Percentiles rank a stretch among this genome's conserved stretches.
phyloP scores from a whole-genome alignment of 129 eudicot species.

The Dittrichia graveolens region DNA sequence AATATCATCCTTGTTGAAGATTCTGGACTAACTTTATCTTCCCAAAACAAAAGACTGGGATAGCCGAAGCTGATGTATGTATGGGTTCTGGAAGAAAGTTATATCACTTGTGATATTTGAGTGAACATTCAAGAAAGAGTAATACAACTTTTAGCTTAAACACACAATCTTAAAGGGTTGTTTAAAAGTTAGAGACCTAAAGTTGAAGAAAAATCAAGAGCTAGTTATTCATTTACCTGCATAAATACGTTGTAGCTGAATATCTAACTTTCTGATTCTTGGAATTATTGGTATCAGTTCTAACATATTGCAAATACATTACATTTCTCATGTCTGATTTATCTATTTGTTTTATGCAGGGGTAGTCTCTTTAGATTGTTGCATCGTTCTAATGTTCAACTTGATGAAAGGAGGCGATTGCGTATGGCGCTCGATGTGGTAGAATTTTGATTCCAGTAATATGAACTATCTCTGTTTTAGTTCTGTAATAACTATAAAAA shows the following conservation, averaged over 20 bases:
- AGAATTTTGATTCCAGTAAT: conserved; percentile 20
- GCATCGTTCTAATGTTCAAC: conserved; percentile 78
- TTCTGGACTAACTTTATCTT: no score
- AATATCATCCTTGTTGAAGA: no score
- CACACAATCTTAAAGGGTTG: no score
- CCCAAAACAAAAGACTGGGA: no score
- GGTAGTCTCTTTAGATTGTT: conserved; percentile 81
- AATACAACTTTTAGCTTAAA: no score
- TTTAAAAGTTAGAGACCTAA: no score
- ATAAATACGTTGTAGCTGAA: background rate
- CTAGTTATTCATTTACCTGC: no score
- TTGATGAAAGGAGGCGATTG: conserved; percentile 82
- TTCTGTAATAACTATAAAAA: background rate
- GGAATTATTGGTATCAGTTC: background rate
- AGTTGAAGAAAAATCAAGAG: no score
- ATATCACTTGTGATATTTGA: no score
- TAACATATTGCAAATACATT: background rate
- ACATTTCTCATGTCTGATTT: conserved; percentile 7
- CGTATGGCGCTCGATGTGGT: conserved; percentile 98
- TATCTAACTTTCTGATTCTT: background rate
- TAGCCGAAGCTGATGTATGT: no score
- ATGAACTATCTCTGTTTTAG: background rate
- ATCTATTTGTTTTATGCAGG: conserved; percentile 45
- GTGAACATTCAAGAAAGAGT: no score
- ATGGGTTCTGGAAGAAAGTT: no score